These are phyloP conservation scores for Apiotrichum gamsii DNA, from an alignment of 1,284 basidiomycete genomes.

Conservation along the genomic window DNA sequence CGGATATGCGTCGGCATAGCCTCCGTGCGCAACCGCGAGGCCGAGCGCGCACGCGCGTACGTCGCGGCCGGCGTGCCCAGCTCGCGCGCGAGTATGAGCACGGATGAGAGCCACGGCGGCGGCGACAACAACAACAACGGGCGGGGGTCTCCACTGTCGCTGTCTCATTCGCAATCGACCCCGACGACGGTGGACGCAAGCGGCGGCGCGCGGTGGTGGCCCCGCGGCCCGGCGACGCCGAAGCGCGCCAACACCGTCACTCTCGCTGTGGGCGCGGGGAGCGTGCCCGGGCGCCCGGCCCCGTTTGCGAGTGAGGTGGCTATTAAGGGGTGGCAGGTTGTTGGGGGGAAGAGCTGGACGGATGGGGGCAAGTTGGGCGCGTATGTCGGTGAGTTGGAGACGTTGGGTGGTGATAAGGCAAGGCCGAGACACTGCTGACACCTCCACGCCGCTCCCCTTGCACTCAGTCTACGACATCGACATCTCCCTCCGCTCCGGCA, in stretches of 20 bases:
- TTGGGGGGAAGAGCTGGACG: slow-evolving; percentile 34
- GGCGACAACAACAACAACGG: too few species aligned
- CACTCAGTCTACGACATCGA: slow-evolving; percentile 42
- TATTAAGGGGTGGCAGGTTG: slow-evolving; percentile 37
- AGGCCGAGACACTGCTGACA: too few species aligned
- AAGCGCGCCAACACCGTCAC: not conserved
- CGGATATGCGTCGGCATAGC: slow-evolving; percentile 10
- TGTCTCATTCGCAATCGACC: too few species aligned
- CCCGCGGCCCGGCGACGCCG: not conserved
- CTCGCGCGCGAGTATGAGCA: too few species aligned
- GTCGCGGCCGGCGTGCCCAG: not conserved
- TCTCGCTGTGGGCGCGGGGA: not conserved
- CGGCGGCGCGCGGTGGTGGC: not conserved
- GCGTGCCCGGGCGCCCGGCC: not conserved
- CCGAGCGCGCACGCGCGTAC: not conserved
- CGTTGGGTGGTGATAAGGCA: not conserved
- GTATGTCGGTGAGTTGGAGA: slow-evolving; percentile 37
- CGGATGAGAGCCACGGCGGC: too few species aligned
- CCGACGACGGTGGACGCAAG: too few species aligned
- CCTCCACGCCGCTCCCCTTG: not conserved
- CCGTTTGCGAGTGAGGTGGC: slow-evolving; percentile 34
- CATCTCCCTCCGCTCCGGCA: slow-evolving; percentile 29
- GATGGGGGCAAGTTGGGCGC: slow-evolving; percentile 35
- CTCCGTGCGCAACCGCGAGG: not conserved
- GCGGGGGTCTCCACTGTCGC: too few species aligned